Percentiles rank a stretch among this genome's conserved stretches.
Conservation (phyloP, 345 rosid species). For the Excoecaria cochinchinensis region DNA sequence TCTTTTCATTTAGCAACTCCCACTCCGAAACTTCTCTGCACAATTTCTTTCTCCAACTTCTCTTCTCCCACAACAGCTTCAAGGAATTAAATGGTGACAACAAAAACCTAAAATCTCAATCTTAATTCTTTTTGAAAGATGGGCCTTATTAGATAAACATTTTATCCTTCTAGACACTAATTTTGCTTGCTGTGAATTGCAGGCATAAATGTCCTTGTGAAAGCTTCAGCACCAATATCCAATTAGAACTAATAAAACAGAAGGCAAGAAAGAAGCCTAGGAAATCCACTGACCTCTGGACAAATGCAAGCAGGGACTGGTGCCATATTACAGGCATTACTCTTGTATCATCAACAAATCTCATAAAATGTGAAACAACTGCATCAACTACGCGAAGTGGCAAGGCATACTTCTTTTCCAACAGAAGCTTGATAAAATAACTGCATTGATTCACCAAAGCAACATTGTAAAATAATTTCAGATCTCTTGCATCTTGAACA, state of each 20-base stretch:
- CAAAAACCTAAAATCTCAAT: background rate
- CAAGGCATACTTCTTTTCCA: slow-evolving; percentile 91
- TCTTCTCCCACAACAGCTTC: no score
- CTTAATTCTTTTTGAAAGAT: background rate
- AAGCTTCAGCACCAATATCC: background rate
- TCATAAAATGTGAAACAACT: slow-evolving; percentile 76
- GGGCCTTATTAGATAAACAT: background rate
- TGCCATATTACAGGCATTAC: slow-evolving; percentile 99
- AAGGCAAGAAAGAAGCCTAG: background rate
- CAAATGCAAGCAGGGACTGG: slow-evolving; percentile 88
- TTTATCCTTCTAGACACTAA: background rate
- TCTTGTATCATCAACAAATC: slow-evolving; percentile 68
- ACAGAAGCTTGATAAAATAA: slow-evolving; percentile 80
- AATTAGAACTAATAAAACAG: background rate
- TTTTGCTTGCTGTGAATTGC: no score
- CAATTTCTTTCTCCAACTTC: no score
- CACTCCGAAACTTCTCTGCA: no score
- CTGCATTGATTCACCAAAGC: slow-evolving; percentile 39
- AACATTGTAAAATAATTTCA: slow-evolving; percentile 8
- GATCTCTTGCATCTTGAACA: background rate
- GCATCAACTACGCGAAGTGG: slow-evolving; percentile 87
- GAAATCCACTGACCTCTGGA: slow-evolving; percentile 59
- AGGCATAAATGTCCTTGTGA: background rate
- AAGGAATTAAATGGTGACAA: background rate
- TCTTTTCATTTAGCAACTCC: no score